Evolutionary conservation across 768 basidiomycete genomes (phyloP).

Genomic region (Sarcodon aspratus): DNA sequence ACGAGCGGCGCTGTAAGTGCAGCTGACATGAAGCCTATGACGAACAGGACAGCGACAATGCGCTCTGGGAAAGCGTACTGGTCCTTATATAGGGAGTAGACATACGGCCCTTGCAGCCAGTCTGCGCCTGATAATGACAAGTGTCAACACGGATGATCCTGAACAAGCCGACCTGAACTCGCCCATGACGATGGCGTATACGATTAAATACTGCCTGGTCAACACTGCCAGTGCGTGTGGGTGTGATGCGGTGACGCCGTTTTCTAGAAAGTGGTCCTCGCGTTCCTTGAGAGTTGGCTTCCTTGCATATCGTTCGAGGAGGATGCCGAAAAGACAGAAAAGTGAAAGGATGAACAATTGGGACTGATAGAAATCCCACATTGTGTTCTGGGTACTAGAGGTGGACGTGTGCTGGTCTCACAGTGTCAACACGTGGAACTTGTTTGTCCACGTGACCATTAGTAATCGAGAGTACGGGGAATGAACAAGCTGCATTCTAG

Average conservation of each 20-base stretch:
- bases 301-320: conserved; percentile 10
- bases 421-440: too few relatives aligned
- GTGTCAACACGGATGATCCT: not conserved
- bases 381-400: not conserved
- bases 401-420: too few relatives aligned
- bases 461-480: too few relatives aligned
- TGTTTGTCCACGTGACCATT: too few relatives aligned
- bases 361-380: conserved; percentile 15
- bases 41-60: conserved; percentile 59
- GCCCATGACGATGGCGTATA: conserved; percentile 72
- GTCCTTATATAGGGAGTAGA: conserved; percentile 64
- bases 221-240: conserved; percentile 11
- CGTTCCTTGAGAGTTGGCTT: conserved; percentile 2
- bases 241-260: not conserved
- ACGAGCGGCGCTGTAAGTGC: conserved; percentile 60
- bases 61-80: conserved; percentile 55
- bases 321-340: conserved; percentile 8
- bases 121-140: conserved; percentile 41
- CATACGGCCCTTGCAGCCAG: conserved; percentile 74
- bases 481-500: too few relatives aligned
- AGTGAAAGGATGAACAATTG: conserved; percentile 14
- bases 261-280: conserved; percentile 3
- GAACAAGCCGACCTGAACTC: conserved; percentile 11
- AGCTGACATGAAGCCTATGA: conserved; percentile 67
- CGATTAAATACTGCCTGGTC: conserved; percentile 44